These are phyloP conservation scores for Blastocystis hominis DNA, from an alignment of 352 stramenopile species.

Conservation along the genomic window DNA sequence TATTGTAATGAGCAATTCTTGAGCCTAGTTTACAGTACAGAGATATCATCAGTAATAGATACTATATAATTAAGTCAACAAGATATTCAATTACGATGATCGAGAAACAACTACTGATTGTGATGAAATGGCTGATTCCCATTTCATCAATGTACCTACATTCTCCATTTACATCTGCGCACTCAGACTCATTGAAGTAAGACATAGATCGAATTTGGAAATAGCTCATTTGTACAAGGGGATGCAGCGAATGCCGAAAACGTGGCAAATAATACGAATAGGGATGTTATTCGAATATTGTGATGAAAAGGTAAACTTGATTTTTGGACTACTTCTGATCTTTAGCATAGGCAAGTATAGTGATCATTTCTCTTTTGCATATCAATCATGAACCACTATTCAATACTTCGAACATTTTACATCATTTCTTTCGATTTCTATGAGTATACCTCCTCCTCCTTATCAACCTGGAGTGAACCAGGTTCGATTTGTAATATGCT, in stretches of 20 bases:
- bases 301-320: too few species aligned
- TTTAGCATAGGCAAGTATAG: too few species aligned
- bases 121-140: slow-evolving; percentile 45
- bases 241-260: too few species aligned
- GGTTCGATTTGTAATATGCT: neutral
- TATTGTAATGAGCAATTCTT: slow-evolving; percentile 40
- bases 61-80: neutral
- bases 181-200: slow-evolving; percentile 29
- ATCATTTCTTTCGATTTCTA: too few species aligned
- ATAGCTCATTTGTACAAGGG: too few species aligned
- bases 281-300: too few species aligned
- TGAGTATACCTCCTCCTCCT: too few species aligned
- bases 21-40: slow-evolving; percentile 12
- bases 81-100: neutral
- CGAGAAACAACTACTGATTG: slow-evolving; percentile 4
- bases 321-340: too few species aligned
- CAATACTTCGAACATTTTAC: too few species aligned
- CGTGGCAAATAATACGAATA: too few species aligned
- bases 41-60: slow-evolving; percentile 27
- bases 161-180: slow-evolving; percentile 22
- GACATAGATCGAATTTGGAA: neutral
- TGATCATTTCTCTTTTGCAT: too few species aligned
- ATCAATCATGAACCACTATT: too few species aligned
- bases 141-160: slow-evolving; percentile 40
- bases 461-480: neutral